Evolutionary conservation across 2,329 filamentous ascomycete species (phyloP), one percentile per base, ranked within the genome.

Genomic region (Calonectria henricotiae): DNA sequence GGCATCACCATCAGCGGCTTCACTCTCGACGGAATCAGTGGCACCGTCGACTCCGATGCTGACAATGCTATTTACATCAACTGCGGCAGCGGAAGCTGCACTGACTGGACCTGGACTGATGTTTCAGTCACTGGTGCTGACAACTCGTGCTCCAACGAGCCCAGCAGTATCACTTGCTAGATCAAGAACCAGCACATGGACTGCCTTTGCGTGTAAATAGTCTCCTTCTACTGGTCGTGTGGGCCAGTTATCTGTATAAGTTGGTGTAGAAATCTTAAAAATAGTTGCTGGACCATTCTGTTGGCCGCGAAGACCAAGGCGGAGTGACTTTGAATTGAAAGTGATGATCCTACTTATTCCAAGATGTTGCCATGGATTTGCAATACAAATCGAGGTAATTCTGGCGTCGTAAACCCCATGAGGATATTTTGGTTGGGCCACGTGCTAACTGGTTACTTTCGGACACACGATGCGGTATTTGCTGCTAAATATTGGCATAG

Each of bases 21-120:
- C 35, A 60, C 51, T 11, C 61, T 68, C 7, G 51, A 61, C 51
- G 61, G 67, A 5, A 30, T 68, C n/a, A 64, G 61, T 9, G 67
- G 67, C 2, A 61, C 61, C 12, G 67, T 68, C 13, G 67, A 68
- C 11, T 68, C 67, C 9, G 61, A 61, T 17, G 67, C 67, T 9
- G 61, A 68, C 35, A 51, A 68, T n/a, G 67, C 67, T 3, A 68
- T 68, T 25, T 68, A 68, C 51, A 61, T 68, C 51, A 68, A 68
- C 61, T 68, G 67, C 25, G 67, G 67, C 2, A 58, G 51, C 61
- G 67, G 25, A 25, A 68, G 67, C 67, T 68, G 67, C 61, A 68
- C 67, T n/a, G 61, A 68, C 51, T 68, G 67, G 67, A 65, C 61
- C n/a, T 68, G 67, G 67, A 61, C 67, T n/a, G 67, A 65, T 15